These are phyloP conservation scores for Calonectria honghensis DNA, from an alignment of 2,329 filamentous ascomycete genomes.

Conservation along the genomic window DNA sequence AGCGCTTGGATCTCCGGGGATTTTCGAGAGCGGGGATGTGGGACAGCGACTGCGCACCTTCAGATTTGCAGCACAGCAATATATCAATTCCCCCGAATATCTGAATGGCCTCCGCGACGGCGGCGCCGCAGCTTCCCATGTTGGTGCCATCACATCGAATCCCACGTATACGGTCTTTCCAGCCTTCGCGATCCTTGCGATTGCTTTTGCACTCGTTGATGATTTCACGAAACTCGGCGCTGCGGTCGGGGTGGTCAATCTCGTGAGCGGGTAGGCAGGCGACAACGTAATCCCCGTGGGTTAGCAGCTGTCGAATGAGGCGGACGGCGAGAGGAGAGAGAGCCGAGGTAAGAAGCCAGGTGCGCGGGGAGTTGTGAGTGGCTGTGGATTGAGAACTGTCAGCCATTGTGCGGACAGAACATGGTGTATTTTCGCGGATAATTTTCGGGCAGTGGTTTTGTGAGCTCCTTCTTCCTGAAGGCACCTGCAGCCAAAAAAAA, in stretches of 20 bases:
- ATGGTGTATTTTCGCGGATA: conserved; percentile 44
- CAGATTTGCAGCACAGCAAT: conserved; percentile 90
- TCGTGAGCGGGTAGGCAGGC: conserved; percentile 87
- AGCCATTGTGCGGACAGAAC: conserved; percentile 56
- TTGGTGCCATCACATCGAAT: conserved; percentile 78
- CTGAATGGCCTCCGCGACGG: conserved; percentile 89
- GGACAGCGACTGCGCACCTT: conserved; percentile 72
- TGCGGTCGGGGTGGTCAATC: conserved; percentile 84
- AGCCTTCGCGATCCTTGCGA: conserved; percentile 81
- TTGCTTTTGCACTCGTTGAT: conserved; percentile 80
- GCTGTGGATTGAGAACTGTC: conserved; percentile 65
- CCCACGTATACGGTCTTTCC: conserved; percentile 84
- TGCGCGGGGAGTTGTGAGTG: conserved; percentile 84
- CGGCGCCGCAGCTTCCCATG: conserved; percentile 85
- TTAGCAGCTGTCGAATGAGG: conserved; percentile 86
- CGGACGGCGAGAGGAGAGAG: conserved; percentile 90
- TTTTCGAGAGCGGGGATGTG: neutral
- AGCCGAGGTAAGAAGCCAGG: conserved; percentile 94
- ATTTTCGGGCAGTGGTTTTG: conserved; percentile 12
- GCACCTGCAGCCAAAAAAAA: neutral
- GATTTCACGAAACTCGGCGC: conserved; percentile 86
- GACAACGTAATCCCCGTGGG: conserved; percentile 94
- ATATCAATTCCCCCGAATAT: conserved; percentile 93
- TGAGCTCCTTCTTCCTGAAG: conserved; percentile 1
- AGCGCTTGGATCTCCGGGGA: conserved; percentile 35